phyloP scores from a whole-genome alignment of 169 alveolate genomes.

The Plasmodium ovale region DNA sequence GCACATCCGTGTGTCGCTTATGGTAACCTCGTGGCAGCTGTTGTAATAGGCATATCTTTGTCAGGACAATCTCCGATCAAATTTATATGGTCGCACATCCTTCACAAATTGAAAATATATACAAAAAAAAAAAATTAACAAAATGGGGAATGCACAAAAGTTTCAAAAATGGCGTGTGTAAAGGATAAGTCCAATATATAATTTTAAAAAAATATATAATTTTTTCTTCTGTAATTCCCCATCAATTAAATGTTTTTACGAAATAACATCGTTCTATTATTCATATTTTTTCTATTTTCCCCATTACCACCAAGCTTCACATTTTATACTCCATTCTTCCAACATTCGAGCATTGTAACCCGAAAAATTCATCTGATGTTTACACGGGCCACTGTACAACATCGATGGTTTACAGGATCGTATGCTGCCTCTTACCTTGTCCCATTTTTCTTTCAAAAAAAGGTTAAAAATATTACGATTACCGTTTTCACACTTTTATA shows the following conservation, averaged over 20 bases:
- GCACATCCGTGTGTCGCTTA: too few relatives aligned
- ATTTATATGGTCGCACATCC: conserved; percentile 61
- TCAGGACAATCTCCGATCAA: conserved; percentile 56
- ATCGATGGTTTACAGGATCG: conserved; percentile 59
- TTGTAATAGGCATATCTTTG: conserved; percentile 49
- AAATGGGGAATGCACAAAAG: background rate
- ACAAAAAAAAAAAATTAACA: background rate
- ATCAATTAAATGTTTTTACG: background rate
- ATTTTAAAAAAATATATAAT: background rate
- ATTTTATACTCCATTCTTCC: conserved; percentile 74
- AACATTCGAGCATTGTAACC: conserved; percentile 49
- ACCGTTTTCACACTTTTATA: background rate
- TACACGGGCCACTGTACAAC: conserved; percentile 71
- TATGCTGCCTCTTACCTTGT: conserved; percentile 33
- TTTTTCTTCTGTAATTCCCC: background rate
- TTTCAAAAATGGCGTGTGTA: too few relatives aligned
- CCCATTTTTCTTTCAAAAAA: conserved; percentile 63
- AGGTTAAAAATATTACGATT: background rate
- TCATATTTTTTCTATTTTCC: background rate
- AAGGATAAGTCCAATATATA: background rate
- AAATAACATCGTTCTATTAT: background rate
- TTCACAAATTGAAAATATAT: conserved; percentile 1
- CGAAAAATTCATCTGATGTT: conserved; percentile 43
- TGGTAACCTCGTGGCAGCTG: conserved; percentile 66
- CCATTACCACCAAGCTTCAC: conserved; percentile 76